These are phyloP conservation scores for Nyctanthes arbortristis DNA, from an alignment of 257 asterid genomes.

Conservation along the genomic window DNA sequence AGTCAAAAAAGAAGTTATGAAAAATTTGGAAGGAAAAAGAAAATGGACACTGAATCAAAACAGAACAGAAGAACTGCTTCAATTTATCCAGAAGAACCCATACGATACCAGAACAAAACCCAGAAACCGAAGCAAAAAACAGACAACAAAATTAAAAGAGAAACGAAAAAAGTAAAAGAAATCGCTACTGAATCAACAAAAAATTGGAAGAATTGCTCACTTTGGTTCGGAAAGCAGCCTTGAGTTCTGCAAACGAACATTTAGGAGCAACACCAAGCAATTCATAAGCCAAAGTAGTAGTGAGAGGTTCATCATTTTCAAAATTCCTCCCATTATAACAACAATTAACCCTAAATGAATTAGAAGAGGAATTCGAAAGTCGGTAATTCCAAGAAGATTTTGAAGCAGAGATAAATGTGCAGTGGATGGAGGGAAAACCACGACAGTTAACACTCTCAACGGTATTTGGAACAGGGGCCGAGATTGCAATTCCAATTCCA, in stretches of 20 bases:
- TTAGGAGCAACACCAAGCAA: slow-evolving; percentile 69
- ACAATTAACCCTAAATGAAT: slow-evolving; percentile 32
- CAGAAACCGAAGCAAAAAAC: neutral
- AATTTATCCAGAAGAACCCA: slow-evolving; percentile 4
- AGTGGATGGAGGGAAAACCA: slow-evolving; percentile 13
- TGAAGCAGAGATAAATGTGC: slow-evolving; percentile 21
- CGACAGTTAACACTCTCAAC: neutral
- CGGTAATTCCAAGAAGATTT: slow-evolving; percentile 15
- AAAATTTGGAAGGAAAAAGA: neutral
- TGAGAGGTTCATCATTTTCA: slow-evolving; percentile 36
- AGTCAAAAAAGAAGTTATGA: too few species aligned
- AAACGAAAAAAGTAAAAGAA: neutral
- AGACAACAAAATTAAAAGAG: neutral
- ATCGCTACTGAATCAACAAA: neutral
- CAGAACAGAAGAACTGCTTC: neutral
- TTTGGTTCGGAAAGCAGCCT: slow-evolving; percentile 85
- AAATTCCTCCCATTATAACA: slow-evolving; percentile 26
- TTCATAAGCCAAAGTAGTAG: slow-evolving; percentile 53
- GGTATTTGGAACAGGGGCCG: slow-evolving; percentile 18
- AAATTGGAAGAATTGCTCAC: slow-evolving; percentile 31
- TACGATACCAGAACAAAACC: neutral
- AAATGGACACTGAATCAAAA: neutral
- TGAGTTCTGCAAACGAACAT: slow-evolving; percentile 63
- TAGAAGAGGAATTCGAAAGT: slow-evolving; percentile 27
- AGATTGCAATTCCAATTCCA: neutral